Base-by-base conservation (phyloP, 2,329 filamentous ascomycete genomes). In the Fusarium guadeloupense region DNA sequence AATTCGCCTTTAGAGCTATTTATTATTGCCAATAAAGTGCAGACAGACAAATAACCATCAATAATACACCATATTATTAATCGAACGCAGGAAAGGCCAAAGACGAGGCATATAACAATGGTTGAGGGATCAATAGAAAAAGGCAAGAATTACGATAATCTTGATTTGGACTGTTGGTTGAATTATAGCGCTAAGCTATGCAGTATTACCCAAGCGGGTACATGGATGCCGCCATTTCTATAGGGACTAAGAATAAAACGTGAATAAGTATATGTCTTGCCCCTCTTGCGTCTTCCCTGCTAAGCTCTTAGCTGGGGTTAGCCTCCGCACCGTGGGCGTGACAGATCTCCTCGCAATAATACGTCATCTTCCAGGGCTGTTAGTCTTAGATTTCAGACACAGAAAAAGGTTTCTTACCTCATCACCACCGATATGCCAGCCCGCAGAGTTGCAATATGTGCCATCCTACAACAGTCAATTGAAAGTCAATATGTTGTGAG, bases 161-260 rank as follows among this genome's bases (percentile, higher is more conserved):
- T 48, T n/a, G 45, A 48, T 40, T 10, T 14, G 3, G 45, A 34
- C 7, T 19, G 20, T 4, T 25, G 40, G n/a, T 9, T 48, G n/a
- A 48, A 28, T n/a, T 48, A 48, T 19, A 16, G 40, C 6, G n/a
- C 12, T 10, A 48, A 31, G 17, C 16, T 47, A 21, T n/a, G 44
- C 17, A 47, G 17, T 12, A 16, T 47, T 5, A 48, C 40, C 4
- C 26, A 33, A 17, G 19, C 26, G 4, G 23, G 16, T 20, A 10
- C 26, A n/a, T 48, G 45, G 45, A 48, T 48, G 26, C 45, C 35
- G 3, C 45, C 45, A 6, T 41, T 48, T 25, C 10, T 48, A 34
- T 48, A 34, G 25, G 13, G 5, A 2, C 13, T 13, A 9, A 26
- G 9, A 26, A n/a, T n/a, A n/a, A n/a, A n/a, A n/a, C n/a, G n/a